These are phyloP conservation scores for Penicillium sp. DNA, from an alignment of 2,329 filamentous ascomycete genomes.

Conservation along the genomic window DNA sequence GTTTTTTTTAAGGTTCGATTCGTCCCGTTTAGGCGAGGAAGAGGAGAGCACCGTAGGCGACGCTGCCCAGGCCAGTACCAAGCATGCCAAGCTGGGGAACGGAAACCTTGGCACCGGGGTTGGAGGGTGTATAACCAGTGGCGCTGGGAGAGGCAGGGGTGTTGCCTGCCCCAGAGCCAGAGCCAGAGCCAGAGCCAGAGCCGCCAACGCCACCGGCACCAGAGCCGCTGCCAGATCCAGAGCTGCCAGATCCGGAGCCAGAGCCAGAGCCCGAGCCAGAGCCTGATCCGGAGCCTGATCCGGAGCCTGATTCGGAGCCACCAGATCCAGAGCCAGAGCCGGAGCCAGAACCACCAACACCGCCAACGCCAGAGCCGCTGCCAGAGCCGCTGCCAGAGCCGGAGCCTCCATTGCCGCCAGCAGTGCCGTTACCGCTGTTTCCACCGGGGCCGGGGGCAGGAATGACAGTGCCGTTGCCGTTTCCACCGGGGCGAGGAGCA, in stretches of 20 bases:
- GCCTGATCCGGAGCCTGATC: conserved; percentile 1
- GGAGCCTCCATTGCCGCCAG: neutral
- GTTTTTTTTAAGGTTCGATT: no score
- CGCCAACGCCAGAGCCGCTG: neutral
- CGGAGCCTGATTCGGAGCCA: neutral
- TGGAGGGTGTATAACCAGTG: conserved; percentile 17
- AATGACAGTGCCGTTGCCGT: conserved; percentile 4
- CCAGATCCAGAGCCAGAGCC: neutral
- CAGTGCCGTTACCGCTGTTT: neutral
- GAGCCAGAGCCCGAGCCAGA: conserved; percentile 1
- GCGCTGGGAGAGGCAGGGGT: conserved; percentile 15
- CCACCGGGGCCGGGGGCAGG: conserved; percentile 1
- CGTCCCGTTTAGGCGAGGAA: conserved; percentile 22
- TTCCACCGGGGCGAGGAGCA: neutral
- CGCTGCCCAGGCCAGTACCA: conserved; percentile 18
- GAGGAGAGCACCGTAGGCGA: conserved; percentile 18
- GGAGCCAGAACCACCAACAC: neutral
- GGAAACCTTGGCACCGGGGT: conserved; percentile 23
- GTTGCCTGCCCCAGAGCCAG: conserved; percentile 8
- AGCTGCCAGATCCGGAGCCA: neutral
- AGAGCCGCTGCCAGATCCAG: neutral
- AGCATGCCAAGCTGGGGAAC: conserved; percentile 16
- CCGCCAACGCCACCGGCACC: neutral
- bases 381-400: neutral
- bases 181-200: neutral